Evolutionary conservation across 805 yeast species (phyloP).

Genomic region (Cyberlindnera petersonii): DNA sequence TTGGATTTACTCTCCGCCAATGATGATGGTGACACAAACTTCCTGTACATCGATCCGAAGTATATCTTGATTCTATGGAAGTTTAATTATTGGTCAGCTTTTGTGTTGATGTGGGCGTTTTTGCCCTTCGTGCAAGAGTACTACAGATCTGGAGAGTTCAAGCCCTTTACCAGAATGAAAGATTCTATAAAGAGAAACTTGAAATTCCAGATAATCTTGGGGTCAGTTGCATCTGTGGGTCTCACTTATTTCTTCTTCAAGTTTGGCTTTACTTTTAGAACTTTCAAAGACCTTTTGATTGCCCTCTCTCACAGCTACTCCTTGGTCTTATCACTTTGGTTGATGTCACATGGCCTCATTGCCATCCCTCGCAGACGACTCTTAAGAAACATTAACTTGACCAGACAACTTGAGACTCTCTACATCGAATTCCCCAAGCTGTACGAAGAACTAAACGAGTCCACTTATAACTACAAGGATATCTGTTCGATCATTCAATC

Average conservation of each 20-base stretch:
- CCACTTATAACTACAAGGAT: conserved; percentile 59
- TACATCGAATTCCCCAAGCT: conserved; percentile 55
- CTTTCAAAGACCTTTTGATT: conserved; percentile 63
- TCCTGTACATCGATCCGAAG: conserved; percentile 47
- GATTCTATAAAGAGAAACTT: conserved; percentile 57
- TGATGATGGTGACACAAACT: conserved; percentile 24
- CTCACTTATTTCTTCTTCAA: conserved; percentile 55
- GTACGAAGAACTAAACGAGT: conserved; percentile 60
- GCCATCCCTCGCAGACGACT: conserved; percentile 52
- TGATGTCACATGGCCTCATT: conserved; percentile 79
- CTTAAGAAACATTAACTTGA: conserved; percentile 34
- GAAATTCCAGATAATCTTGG: conserved; percentile 55
- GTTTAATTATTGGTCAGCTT: conserved; percentile 75
- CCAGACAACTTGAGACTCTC: conserved; percentile 31
- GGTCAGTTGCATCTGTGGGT: conserved; percentile 49
- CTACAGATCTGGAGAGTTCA: conserved; percentile 65
- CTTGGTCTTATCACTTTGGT: conserved; percentile 69
- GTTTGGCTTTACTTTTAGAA: conserved; percentile 50
- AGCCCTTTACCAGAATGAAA: conserved; percentile 40
- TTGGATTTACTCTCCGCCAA: conserved; percentile 60
- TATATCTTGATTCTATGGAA: conserved; percentile 63
- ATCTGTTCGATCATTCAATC: conserved; percentile 55
- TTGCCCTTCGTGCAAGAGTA: conserved; percentile 72
- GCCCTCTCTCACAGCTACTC: conserved; percentile 78
- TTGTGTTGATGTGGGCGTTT: conserved; percentile 71